A percentile compares a stretch with the other conserved stretches of the same genome.
phyloP scores from a whole-genome alignment of 1,284 basidiomycete species.

The Kalmanozyma brasiliensis region DNA sequence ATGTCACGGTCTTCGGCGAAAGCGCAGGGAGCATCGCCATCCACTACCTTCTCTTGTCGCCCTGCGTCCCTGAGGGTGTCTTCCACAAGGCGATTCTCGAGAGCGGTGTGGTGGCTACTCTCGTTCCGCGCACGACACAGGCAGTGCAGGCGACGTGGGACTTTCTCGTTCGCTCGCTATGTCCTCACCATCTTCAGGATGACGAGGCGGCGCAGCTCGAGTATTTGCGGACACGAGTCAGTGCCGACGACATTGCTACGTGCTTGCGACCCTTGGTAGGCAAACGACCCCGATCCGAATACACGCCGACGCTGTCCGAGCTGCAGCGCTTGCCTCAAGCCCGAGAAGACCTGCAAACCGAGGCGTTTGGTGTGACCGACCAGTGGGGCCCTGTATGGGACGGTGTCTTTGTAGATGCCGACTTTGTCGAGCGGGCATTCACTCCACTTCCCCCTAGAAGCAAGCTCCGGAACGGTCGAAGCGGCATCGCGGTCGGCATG shows the following conservation, averaged over 20 bases:
- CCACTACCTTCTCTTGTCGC: constrained; percentile 42
- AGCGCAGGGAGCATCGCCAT: constrained; percentile 54
- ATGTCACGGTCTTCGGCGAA: constrained; percentile 67
- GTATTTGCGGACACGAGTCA: constrained; percentile 26
- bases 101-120: constrained; percentile 39
- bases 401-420: constrained; percentile 30
- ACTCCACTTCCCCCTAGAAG: constrained; percentile 17
- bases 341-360: constrained; percentile 18
- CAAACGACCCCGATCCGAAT: constrained; percentile 41
- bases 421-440: constrained; percentile 20
- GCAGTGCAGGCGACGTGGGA: constrained; percentile 47
- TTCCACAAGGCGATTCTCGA: constrained; percentile 49
- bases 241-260: constrained; percentile 29
- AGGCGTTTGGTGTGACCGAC: constrained; percentile 19
- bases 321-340: constrained; percentile 10
- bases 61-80: constrained; percentile 22
- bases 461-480: constrained; percentile 34
- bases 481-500: constrained; percentile 43
- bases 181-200: constrained; percentile 23
- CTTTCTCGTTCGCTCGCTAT: constrained; percentile 16
- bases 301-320: constrained; percentile 15
- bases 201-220: constrained; percentile 34
- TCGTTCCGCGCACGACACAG: constrained; percentile 37
- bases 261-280: constrained; percentile 29
- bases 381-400: constrained; percentile 55